Percentiles rank a stretch among this genome's conserved stretches.
These are phyloP conservation scores for Camellia lanceoleosa DNA, from an alignment of 148 eudicot species.

Conservation along the genomic window DNA sequence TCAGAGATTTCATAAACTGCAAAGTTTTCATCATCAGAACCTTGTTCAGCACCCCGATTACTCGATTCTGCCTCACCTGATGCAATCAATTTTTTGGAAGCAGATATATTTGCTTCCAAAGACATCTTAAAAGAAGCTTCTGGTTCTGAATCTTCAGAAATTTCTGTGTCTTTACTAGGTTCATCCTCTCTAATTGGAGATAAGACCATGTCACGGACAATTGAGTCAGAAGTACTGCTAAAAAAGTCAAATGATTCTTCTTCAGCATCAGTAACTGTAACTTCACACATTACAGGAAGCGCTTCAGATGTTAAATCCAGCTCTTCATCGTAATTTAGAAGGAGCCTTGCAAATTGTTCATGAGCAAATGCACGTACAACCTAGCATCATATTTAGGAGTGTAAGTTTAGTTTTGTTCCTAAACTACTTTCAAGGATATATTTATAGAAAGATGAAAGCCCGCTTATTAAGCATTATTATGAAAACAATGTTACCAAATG, in stretches of 20 bases:
- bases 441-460: neutral
- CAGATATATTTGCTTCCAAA: slow-evolving; percentile 26
- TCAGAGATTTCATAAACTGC: slow-evolving; percentile 28
- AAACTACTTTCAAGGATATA: neutral
- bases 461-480: neutral
- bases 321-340: slow-evolving; percentile 67
- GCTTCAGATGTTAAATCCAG: slow-evolving; percentile 54
- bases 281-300: slow-evolving; percentile 57
- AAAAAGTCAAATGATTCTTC: slow-evolving; percentile 77
- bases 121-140: slow-evolving; percentile 34
- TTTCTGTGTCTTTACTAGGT: slow-evolving; percentile 25
- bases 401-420: slow-evolving; percentile 4
- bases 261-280: slow-evolving; percentile 54
- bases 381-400: slow-evolving; percentile 27
- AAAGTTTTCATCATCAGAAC: slow-evolving; percentile 26
- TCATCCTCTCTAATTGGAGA: slow-evolving; percentile 30
- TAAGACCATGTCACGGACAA: slow-evolving; percentile 40
- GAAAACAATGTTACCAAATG: slow-evolving; percentile 53
- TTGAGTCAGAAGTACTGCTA: slow-evolving; percentile 46
- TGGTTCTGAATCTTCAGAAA: slow-evolving; percentile 25
- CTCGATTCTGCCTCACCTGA: slow-evolving; percentile 30
- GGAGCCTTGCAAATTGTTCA: slow-evolving; percentile 95
- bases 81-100: slow-evolving; percentile 29
- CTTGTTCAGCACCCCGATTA: slow-evolving; percentile 17
- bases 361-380: slow-evolving; percentile 95